Evolutionary conservation across 129 eudicot genomes (phyloP), one percentile per base, ranked within the genome.

Genomic region (Erigeron canadensis): DNA sequence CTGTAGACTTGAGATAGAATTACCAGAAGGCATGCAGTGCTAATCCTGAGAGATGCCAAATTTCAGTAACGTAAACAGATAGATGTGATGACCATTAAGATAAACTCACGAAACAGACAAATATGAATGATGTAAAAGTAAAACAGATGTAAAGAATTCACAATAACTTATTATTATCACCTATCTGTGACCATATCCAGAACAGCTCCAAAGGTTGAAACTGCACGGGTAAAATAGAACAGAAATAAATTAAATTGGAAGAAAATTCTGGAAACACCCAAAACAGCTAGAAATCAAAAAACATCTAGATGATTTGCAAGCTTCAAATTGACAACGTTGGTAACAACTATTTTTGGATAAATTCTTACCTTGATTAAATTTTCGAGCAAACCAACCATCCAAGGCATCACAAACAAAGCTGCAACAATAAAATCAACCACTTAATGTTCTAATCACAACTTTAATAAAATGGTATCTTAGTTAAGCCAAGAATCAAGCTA

Each of bases 371-470:
- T 93, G 98, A 77, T 93, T 93, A 77, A 87, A 81, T 66, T 89
- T 93, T 64, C 98, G 98, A 50, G 98, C 98, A 82, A 93, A 93
- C 95, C 95, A 93, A 70, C 98, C 98, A 80, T 93, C 98, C 86
- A 93, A 80, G 19, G 95, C 98, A 80, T 93, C 98, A 65, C 95
- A 89, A 58, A 89, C 98, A 82, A 93, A 93, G 92, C 98, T 93
- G 88, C 58, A 84, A 79, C 50, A 55, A 5, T 15, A 78, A 13
- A 59, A 21, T 38, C 40, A 63, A 69, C 34, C 70, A 54, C 61
- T 70, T 50, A 69, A 41, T 42, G 44, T 40, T n/a, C 50, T 72
- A 48, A 44, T 63, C 64, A 34, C 47, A 43, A 43, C 42, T 48
- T 63, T 19, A 55, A 16, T 66, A 23, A 77, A 39, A 22, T 3